Evolutionary conservation across 495 filamentous ascomycete species (phyloP).

Genomic region (Penicillium argentinense): DNA sequence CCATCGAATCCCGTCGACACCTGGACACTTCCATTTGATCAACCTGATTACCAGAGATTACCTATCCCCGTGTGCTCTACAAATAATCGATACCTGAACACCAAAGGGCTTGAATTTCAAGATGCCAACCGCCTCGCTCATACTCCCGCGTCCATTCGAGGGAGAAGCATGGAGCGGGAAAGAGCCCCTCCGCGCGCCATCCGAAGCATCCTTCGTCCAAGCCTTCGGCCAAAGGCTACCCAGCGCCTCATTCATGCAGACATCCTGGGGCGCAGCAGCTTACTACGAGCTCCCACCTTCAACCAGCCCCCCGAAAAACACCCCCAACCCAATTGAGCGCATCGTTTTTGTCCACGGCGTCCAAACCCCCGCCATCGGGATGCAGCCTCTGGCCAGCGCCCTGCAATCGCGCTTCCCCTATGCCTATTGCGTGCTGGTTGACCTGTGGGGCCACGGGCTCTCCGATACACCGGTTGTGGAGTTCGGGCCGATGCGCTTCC

Average conservation of each 20-base stretch:
- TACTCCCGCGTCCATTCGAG: constrained; percentile 34
- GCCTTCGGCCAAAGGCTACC: constrained; percentile 39
- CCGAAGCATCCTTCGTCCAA: constrained; percentile 32
- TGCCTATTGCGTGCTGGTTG: constrained; percentile 33
- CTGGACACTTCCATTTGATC: too few relatives aligned
- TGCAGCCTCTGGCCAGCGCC: constrained; percentile 30
- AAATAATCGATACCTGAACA: too few relatives aligned
- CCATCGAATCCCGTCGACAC: too few relatives aligned
- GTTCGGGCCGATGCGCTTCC: constrained; percentile 30
- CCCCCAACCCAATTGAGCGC: constrained; percentile 9
- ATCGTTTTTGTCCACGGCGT: constrained; percentile 37
- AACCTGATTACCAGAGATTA: too few relatives aligned
- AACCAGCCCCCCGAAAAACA: constrained; percentile 3
- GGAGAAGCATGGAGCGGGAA: background rate
- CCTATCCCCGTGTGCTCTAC: too few relatives aligned
- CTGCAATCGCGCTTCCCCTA: constrained; percentile 29
- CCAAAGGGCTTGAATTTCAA: too few relatives aligned
- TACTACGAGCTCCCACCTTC: constrained; percentile 33
- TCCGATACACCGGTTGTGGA: constrained; percentile 30
- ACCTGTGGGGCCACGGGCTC: constrained; percentile 41
- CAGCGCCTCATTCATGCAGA: constrained; percentile 33
- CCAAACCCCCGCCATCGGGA: constrained; percentile 37
- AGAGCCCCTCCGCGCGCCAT: constrained; percentile 32
- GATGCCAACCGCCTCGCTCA: constrained; percentile 19
- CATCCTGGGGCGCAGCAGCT: constrained; percentile 28